phyloP scores from a whole-genome alignment of 768 basidiomycete species.

The Suillus alpinus region DNA sequence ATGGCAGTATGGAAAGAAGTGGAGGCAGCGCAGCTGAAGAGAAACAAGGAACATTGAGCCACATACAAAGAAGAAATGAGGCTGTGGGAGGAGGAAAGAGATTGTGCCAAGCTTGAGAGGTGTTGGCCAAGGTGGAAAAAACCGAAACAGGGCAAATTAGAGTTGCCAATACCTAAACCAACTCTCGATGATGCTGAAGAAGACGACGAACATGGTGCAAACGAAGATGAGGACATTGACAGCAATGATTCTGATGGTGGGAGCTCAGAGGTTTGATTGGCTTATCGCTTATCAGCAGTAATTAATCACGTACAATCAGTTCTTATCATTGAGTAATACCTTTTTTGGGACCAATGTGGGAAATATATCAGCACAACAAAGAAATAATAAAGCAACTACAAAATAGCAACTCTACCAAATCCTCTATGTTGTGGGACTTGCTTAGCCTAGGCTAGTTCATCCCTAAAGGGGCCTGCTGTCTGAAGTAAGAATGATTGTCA shows the following conservation, averaged over 20 bases:
- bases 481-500: too few species aligned
- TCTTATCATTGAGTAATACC: neutral
- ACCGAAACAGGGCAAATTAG: slow-evolving; percentile 10
- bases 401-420: too few species aligned
- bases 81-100: slow-evolving; percentile 18
- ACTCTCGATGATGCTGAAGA: neutral
- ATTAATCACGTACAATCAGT: neutral
- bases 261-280: neutral
- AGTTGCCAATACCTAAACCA: slow-evolving; percentile 11
- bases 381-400: too few species aligned
- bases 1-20: slow-evolving; percentile 18
- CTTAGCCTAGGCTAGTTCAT: too few species aligned
- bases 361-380: too few species aligned
- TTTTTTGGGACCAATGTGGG: neutral
- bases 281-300: neutral
- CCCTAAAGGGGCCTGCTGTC: too few species aligned
- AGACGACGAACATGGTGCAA: neutral
- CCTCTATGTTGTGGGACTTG: too few species aligned
- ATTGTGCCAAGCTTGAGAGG: slow-evolving; percentile 17
- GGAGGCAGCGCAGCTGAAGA: slow-evolving; percentile 11
- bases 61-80: slow-evolving; percentile 9
- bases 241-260: neutral
- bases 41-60: slow-evolving; percentile 18
- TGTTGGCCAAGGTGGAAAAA: slow-evolving; percentile 15
- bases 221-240: neutral